A percentile compares a stretch with the other conserved stretches of the same genome.
Evolutionary conservation across 2,329 filamentous ascomycete species (phyloP).

Genomic region (Diaporthe eres): DNA sequence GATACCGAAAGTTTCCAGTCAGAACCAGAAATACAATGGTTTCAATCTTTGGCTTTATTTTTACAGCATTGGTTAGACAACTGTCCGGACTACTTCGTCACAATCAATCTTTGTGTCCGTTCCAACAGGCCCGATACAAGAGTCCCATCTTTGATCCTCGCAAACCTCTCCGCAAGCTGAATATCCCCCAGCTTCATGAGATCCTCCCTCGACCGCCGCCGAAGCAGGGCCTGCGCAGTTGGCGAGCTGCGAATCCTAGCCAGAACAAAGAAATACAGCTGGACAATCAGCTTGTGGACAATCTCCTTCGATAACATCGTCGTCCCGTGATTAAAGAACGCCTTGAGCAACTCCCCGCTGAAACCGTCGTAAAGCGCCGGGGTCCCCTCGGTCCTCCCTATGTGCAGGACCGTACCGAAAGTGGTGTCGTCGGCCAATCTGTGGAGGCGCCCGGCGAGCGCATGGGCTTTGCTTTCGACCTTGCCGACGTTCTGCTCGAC

Average conservation of each 20-base stretch:
- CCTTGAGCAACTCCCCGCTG: slow-evolving; percentile 81
- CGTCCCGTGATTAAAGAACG: slow-evolving; percentile 87
- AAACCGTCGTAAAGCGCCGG: slow-evolving; percentile 82
- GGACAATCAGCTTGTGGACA: slow-evolving; percentile 80
- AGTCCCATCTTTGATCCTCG: slow-evolving; percentile 37
- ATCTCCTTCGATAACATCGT: slow-evolving; percentile 90
- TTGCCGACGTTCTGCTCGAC: slow-evolving; percentile 14
- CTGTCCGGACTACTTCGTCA: slow-evolving; percentile 25
- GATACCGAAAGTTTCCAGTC: too few relatives aligned
- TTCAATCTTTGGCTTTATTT: neutral
- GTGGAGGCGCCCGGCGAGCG: slow-evolving; percentile 45
- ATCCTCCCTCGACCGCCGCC: slow-evolving; percentile 32
- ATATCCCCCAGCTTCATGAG: neutral
- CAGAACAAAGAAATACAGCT: slow-evolving; percentile 78
- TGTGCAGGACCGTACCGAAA: slow-evolving; percentile 72
- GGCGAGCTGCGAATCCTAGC: slow-evolving; percentile 60
- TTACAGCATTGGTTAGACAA: neutral
- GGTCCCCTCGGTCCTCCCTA: slow-evolving; percentile 75
- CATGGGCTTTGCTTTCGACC: slow-evolving; percentile 50
- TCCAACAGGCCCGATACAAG: slow-evolving; percentile 47
- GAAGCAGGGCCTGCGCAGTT: slow-evolving; percentile 54
- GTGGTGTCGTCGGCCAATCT: slow-evolving; percentile 63
- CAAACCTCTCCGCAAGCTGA: slow-evolving; percentile 21
- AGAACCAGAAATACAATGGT: too few relatives aligned
- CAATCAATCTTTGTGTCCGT: slow-evolving; percentile 43